Conservation (phyloP, 2,329 filamentous ascomycete genomes). For the Shiraia bambusicola region DNA sequence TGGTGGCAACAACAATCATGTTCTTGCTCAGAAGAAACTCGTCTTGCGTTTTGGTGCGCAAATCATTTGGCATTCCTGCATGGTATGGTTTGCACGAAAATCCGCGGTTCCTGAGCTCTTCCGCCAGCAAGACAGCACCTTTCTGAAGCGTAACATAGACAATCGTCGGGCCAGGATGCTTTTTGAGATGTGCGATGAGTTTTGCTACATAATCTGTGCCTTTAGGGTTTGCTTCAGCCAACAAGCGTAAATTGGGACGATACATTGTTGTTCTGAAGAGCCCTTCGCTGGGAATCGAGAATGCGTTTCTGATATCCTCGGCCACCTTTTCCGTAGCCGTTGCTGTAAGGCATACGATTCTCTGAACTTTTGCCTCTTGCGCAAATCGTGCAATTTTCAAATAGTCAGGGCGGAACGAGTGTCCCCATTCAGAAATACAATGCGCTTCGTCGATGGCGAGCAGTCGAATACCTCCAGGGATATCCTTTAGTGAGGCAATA, state of each 20-base stretch:
- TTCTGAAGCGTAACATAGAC: conserved; percentile 63
- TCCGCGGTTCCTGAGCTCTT: conserved; percentile 61
- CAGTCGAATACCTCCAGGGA: conserved; percentile 70
- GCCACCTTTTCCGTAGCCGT: conserved; percentile 79
- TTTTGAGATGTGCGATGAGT: conserved; percentile 55
- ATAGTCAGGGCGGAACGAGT: conserved; percentile 95
- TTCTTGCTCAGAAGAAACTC: conserved; percentile 75
- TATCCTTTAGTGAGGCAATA: conserved; percentile 61
- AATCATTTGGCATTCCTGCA: conserved; percentile 66
- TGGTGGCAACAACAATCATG: conserved; percentile 92
- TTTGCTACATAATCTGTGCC: conserved; percentile 73
- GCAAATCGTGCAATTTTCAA: conserved; percentile 71
- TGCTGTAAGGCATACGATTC: conserved; percentile 73
- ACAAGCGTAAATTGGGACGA: conserved; percentile 58
- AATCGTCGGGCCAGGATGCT: conserved; percentile 58
- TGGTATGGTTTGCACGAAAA: conserved; percentile 84
- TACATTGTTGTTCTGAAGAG: conserved; percentile 63
- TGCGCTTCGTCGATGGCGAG: conserved; percentile 97
- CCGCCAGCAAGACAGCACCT: conserved; percentile 63
- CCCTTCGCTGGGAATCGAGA: conserved; percentile 69
- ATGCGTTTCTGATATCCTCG: conserved; percentile 82
- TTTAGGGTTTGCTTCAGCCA: conserved; percentile 62
- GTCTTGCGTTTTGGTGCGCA: conserved; percentile 70
- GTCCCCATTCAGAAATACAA: conserved; percentile 95
- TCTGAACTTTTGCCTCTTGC: conserved; percentile 82